These are phyloP conservation scores for Gamsiella multidivaricata DNA, from an alignment of 192 early-diverging fungal genomes.

Conservation along the genomic window DNA sequence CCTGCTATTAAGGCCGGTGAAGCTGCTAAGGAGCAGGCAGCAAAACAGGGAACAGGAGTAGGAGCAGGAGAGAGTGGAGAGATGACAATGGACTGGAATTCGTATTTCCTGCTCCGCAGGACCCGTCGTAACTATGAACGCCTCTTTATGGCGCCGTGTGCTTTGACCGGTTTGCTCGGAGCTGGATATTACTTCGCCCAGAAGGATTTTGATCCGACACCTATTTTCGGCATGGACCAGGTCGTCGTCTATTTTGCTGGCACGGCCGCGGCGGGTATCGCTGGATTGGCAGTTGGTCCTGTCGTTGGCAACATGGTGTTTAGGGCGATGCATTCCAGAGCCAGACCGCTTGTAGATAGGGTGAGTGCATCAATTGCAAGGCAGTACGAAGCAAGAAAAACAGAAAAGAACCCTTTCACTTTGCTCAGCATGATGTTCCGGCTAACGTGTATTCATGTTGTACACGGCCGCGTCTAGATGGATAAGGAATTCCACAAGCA, in stretches of 20 bases:
- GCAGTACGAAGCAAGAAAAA: neutral
- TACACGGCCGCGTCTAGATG: slow-evolving; percentile 50
- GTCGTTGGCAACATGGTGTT: slow-evolving; percentile 70
- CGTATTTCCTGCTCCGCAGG: slow-evolving; percentile 73
- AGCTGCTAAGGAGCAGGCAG: slow-evolving; percentile 1
- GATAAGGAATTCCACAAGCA: slow-evolving; percentile 73
- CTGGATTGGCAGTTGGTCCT: slow-evolving; percentile 74
- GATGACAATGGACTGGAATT: slow-evolving; percentile 61
- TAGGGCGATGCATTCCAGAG: slow-evolving; percentile 61
- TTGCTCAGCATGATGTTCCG: neutral
- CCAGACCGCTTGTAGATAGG: slow-evolving; percentile 59
- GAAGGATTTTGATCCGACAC: slow-evolving; percentile 71
- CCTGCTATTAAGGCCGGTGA: neutral
- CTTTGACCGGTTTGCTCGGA: slow-evolving; percentile 29
- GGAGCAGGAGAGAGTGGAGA: neutral
- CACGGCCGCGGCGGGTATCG: slow-evolving; percentile 66
- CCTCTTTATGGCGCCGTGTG: slow-evolving; percentile 65
- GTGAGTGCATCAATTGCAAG: no score
- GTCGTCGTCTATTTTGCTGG: slow-evolving; percentile 65
- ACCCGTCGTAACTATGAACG: slow-evolving; percentile 72
- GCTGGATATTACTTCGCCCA: slow-evolving; percentile 68
- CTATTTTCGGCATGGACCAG: slow-evolving; percentile 76
- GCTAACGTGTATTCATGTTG: neutral
- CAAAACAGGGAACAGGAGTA: neutral
- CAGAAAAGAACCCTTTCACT: neutral